phyloP scores from a whole-genome alignment of 306 rosid genomes.

The Boehmeria nivea region DNA sequence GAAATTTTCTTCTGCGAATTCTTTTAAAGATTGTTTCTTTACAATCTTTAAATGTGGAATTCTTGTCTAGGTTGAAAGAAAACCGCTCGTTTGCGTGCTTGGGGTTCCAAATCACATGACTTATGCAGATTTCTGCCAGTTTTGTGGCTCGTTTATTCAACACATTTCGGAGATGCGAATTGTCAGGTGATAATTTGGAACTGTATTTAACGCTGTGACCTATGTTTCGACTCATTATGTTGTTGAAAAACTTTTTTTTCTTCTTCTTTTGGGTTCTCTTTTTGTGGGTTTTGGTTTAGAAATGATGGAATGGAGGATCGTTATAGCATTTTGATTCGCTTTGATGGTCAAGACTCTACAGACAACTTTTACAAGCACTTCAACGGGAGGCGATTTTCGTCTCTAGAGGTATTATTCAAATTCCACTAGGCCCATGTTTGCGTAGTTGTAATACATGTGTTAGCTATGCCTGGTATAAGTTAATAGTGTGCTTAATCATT shows the following conservation, averaged over 20 bases:
- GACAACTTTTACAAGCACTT: conserved; percentile 77
- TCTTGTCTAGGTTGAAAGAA: conserved; percentile 60
- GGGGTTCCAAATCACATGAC: conserved; percentile 98
- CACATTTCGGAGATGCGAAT: conserved; percentile 87
- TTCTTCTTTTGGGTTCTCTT: background rate
- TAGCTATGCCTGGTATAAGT: too few relatives aligned
- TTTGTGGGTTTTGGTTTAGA: conserved; percentile 29
- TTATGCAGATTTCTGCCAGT: conserved; percentile 89
- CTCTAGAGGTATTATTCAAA: conserved; percentile 73
- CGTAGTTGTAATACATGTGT: too few relatives aligned
- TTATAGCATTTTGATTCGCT: conserved; percentile 74
- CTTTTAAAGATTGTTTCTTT: background rate
- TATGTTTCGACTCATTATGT: background rate
- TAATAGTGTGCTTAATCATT: background rate
- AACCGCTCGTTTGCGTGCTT: conserved; percentile 70
- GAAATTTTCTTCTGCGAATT: background rate
- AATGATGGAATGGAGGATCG: conserved; percentile 73
- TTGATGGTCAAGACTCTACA: conserved; percentile 61
- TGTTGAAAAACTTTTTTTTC: conserved; percentile 1
- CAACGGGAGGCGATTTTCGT: conserved; percentile 64
- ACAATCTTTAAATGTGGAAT: background rate
- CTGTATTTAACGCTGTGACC: background rate
- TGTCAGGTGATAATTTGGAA: conserved; percentile 46
- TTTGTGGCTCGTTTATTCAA: conserved; percentile 76
- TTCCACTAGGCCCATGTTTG: too few relatives aligned